Conservation (phyloP, 2,329 filamentous ascomycete species). For the Apiospora hydei region DNA sequence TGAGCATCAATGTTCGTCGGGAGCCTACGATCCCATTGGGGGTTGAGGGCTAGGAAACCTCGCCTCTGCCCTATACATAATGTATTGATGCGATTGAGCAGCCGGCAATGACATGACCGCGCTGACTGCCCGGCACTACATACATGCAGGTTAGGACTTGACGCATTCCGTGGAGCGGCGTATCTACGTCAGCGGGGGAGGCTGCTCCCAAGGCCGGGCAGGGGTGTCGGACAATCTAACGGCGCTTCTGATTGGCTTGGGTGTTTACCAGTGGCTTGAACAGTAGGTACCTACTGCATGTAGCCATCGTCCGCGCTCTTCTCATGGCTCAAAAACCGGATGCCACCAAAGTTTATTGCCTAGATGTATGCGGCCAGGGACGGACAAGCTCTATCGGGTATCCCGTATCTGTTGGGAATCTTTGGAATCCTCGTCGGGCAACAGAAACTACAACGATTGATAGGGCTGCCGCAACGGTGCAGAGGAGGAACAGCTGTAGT, state of each 20-base stretch:
- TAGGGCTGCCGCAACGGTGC: neutral
- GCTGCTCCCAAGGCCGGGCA: neutral
- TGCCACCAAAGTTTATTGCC: slow-evolving; percentile 2
- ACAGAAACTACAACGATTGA: neutral
- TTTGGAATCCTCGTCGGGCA: neutral
- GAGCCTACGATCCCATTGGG: neutral
- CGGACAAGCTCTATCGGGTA: neutral
- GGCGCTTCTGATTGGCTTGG: neutral
- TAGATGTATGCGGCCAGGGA: neutral
- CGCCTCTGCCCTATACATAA: neutral
- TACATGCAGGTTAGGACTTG: too few species aligned
- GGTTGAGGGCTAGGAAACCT: neutral
- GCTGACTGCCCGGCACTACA: neutral
- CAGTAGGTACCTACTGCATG: neutral
- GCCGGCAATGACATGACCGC: neutral
- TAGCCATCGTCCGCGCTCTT: neutral
- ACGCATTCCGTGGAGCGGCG: neutral
- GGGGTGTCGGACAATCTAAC: neutral
- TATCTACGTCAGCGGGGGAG: slow-evolving; percentile 12
- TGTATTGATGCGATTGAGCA: neutral
- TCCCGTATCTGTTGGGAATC: neutral
- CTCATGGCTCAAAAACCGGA: slow-evolving; percentile 5
- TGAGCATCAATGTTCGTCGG: neutral
- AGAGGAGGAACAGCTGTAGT: neutral
- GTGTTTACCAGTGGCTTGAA: slow-evolving; percentile 1